A percentile compares a stretch with the other conserved stretches of the same genome.
These are phyloP conservation scores for Clathrus columnatus DNA, from an alignment of 768 basidiomycete species.

Conservation along the genomic window DNA sequence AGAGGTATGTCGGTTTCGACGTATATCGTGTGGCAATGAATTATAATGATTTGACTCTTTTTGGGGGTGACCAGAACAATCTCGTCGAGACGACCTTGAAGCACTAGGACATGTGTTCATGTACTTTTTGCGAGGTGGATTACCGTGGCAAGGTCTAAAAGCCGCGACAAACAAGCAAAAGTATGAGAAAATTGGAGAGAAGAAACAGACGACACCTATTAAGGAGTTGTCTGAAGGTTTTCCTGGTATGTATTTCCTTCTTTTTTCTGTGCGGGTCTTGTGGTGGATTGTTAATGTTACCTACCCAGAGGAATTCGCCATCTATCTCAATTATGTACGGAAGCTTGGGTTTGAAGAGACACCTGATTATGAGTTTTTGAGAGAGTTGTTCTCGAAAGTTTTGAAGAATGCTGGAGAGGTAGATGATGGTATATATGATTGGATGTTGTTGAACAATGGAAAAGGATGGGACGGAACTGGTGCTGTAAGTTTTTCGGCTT, in stretches of 20 bases:
- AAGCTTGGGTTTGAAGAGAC: constrained; percentile 99
- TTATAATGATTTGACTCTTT: constrained; percentile 5
- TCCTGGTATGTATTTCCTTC: constrained; percentile 53
- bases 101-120: constrained; percentile 99
- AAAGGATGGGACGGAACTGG: constrained; percentile 8
- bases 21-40: constrained; percentile 4
- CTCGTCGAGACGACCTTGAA: constrained; percentile 93
- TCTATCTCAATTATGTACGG: constrained; percentile 98
- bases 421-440: constrained; percentile 93
- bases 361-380: constrained; percentile 96
- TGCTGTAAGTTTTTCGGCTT: background rate
- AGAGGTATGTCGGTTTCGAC: constrained; percentile 49
- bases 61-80: constrained; percentile 53
- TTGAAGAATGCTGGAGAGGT: constrained; percentile 84
- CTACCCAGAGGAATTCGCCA: constrained; percentile 85
- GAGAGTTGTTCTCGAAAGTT: constrained; percentile 90
- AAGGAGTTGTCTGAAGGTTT: constrained; percentile 95
- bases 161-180: constrained; percentile 99
- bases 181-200: constrained; percentile 99
- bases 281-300: background rate
- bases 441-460: constrained; percentile 83
- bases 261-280: background rate
- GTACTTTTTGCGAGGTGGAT: constrained; percentile 94
- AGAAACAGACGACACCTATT: constrained; percentile 97
- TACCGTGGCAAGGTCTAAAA: constrained; percentile 99